Percentiles rank a stretch among this genome's conserved stretches.
Evolutionary conservation across 352 stramenopile species (phyloP).

Genomic region (Pythium grandisporangium): DNA sequence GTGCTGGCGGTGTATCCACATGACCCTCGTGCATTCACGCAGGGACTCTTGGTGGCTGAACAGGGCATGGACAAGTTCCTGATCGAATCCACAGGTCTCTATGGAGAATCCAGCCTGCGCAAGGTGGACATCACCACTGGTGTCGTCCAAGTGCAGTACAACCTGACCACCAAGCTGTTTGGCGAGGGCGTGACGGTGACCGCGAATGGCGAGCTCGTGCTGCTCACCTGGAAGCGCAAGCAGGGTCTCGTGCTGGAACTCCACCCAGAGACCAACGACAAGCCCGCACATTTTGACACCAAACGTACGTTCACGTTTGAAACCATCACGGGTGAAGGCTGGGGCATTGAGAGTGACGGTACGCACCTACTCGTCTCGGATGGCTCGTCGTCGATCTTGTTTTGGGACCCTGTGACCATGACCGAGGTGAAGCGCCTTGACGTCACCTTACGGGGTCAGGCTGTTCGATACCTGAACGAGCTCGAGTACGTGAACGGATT

Average conservation of each 20-base stretch:
- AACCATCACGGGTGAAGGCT: slow-evolving; percentile 83
- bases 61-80: slow-evolving; percentile 56
- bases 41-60: slow-evolving; percentile 62
- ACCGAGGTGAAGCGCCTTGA: slow-evolving; percentile 59
- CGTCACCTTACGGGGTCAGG: slow-evolving; percentile 32
- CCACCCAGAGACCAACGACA: slow-evolving; percentile 4
- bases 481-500: slow-evolving; percentile 89
- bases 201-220: slow-evolving; percentile 60
- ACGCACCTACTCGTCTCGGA: slow-evolving; percentile 76
- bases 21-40: slow-evolving; percentile 79
- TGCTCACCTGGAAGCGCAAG: slow-evolving; percentile 89
- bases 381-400: slow-evolving; percentile 83
- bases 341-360: slow-evolving; percentile 87
- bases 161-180: slow-evolving; percentile 66
- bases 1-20: slow-evolving; percentile 72
- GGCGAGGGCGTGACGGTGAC: slow-evolving; percentile 87
- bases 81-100: slow-evolving; percentile 90
- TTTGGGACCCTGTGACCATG: slow-evolving; percentile 87
- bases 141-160: slow-evolving; percentile 54
- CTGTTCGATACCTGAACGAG: slow-evolving; percentile 87
- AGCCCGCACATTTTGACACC: slow-evolving; percentile 29
- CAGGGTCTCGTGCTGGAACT: slow-evolving; percentile 85
- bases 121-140: slow-evolving; percentile 84
- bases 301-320: slow-evolving; percentile 67
- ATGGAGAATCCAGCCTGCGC: slow-evolving; percentile 79